Base-by-base conservation (phyloP, 352 stramenopile genomes). In the Globisporangium sylvaticum region DNA sequence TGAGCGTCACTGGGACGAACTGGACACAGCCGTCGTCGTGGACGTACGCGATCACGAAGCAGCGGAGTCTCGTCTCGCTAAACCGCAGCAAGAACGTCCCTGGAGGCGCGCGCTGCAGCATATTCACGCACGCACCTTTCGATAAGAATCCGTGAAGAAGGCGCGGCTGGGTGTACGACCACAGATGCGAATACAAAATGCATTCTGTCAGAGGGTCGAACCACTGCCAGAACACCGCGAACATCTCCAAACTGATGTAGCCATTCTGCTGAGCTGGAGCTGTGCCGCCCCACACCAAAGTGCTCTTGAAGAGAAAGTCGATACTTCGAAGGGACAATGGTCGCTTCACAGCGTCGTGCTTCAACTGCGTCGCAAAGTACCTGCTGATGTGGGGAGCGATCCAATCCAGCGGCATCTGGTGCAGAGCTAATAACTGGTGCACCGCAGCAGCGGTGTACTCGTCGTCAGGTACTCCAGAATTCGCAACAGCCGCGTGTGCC, bases 91-190 rank as follows among this genome's bases (percentile, higher is more conserved):
- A 64, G 57, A 94, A 96, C 12, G 86, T 94, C 0, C 88, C 88
- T 8, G 84, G 73, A 9, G 82, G 81, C 1, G 83, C 83, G 24
- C 73, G 72, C 70, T 88, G 70, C 0, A 95, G 74, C 83, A 93
- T 96, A 31, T 81, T 83, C 7, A 90, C 77, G 14, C 81, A 91
- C 4, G 83, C 70, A n/a, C 83, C 83, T 67, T 96, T 94, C 58
- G 86, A 94, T 9, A 94, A 66, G 54, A 96, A 93, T 29, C 86
- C 86, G 62, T 93, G 86, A 22, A 96, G 72, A 27, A 96, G 74
- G 0, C 83, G 79, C n/a, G 86, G 83, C 48, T 94, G 81, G 15
- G 84, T 94, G 69, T 81, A 85, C 14, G 73, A 58, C 87, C 84
- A 94, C 12, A 94, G 70, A 3, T 68, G 71, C 1, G 83, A 91